Base-by-base conservation (phyloP, 805 yeast species). In the Myxozyma melibiosi region DNA sequence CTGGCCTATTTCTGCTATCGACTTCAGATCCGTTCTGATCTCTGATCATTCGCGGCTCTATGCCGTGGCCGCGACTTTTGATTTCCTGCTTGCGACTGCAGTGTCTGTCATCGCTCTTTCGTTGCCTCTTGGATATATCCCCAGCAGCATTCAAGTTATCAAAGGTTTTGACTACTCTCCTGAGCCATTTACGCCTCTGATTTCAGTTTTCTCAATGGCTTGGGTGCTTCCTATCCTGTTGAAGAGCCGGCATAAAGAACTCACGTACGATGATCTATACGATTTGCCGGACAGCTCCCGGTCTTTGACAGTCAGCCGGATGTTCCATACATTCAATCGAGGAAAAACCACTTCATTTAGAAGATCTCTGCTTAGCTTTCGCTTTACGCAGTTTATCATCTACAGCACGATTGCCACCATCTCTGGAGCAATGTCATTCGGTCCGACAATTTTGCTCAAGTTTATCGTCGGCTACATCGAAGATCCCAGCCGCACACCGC, bases 391-490 rank as follows among this genome's bases (percentile, higher is more conserved):
- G 58, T 75, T 90, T 38, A 70, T 79, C 9, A 68, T 83, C 0
- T 73, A 40, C 38, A 28, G 44, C 16, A 14, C 83, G 57, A 84
- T 88, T 81, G 95, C 97, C 2, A 64, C 80, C 4, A 58, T 83
- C 24, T 88, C 86, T 54, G 82, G 94, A 7, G 63, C 84, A 86
- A 24, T 34, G 13, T 8, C 48, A 20, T 88, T 94, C 66, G 78
- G 83, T 24, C 98, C 99, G 13, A 82, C 97, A 1, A 62, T 90
- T 35, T 73, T 92, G 53, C 78, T 92, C 70, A 88, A 87, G 72
- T 78, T 75, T 65, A 80, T 92, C 31, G 78, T 92, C 69, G 95
- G 88, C 67, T 91, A 85, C 69, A 90, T 92, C 31, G 90, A 89
- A 43, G 80, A 84, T 61, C 91, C 88, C 39, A 66, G 76, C 1